Evolutionary conservation across 306 rosid species (phyloP), one percentile per base, ranked within the genome.

Genomic region (Acacia melanoxylon): DNA sequence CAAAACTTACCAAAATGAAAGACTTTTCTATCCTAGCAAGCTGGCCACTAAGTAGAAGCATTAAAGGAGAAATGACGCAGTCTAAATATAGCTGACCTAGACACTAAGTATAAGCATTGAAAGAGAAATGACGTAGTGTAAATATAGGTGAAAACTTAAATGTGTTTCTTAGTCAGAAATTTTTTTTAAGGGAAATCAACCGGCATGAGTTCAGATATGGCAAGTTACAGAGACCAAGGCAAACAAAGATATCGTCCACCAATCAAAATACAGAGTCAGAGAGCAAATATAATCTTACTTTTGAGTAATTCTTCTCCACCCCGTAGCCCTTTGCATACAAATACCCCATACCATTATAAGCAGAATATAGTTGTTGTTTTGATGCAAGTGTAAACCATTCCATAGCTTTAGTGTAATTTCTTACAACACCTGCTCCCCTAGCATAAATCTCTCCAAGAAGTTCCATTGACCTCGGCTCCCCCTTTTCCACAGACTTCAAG

Each of bases 261-360:
- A 2, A 13, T 44, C 67, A 31, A 74, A 20, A 58, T 25, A 67
- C n/a, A 82, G 31, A 68, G 59, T 63, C 42, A 31, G 10, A 44
- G 75, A 37, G 12, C 10, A 75, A 35, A 56, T 73, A 72, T 6
- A 33, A 33, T 71, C 86, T 85, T 83, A 89, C 95, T 81, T 88
- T 91, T 29, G 91, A 88, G 89, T 83, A 89, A 69, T 91, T 91
- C 71, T 88, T 87, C 22, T 87, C 93, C 33, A 91, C 91, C 72
- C 95, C 93, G 49, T 89, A 86, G 31, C 95, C 95, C 62, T 89
- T 88, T 49, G 88, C 89, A 68, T 88, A 86, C 70, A 91, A 81
- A 86, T 91, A 91, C 7, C 93, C 95, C 84, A 91, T 83, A 75
- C 93, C 95, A 75, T 91, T 91, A 73, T 86, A 89, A 56, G 95